Evolutionary conservation across 306 rosid species (phyloP).

Genomic region (Rubus idaeus): DNA sequence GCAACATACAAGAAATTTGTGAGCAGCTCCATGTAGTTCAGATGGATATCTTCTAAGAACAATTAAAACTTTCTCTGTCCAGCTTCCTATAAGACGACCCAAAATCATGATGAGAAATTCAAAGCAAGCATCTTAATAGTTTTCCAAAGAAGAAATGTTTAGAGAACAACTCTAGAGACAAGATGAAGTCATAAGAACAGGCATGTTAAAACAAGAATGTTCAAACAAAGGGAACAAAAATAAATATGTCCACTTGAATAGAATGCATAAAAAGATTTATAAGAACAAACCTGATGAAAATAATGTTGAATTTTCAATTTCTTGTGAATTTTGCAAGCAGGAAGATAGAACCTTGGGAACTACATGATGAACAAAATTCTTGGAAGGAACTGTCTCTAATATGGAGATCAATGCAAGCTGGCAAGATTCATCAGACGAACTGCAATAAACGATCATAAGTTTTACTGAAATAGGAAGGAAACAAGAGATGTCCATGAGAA

Average conservation of each 20-base stretch:
- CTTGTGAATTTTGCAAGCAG: slow-evolving; percentile 59
- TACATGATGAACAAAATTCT: slow-evolving; percentile 48
- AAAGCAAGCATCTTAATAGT: not conserved
- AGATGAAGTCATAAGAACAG: not conserved
- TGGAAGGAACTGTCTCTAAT: slow-evolving; percentile 59
- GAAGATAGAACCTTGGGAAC: slow-evolving; percentile 57
- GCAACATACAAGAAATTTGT: slow-evolving; percentile 60
- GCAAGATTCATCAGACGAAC: slow-evolving; percentile 61
- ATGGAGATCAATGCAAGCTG: slow-evolving; percentile 62
- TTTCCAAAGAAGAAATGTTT: not conserved
- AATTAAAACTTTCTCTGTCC: slow-evolving; percentile 65
- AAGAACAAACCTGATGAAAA: slow-evolving; percentile 43
- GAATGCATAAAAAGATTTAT: not conserved
- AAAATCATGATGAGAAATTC: slow-evolving; percentile 25
- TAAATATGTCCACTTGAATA: not conserved
- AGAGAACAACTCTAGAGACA: not conserved
- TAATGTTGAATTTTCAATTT: slow-evolving; percentile 39
- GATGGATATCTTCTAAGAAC: slow-evolving; percentile 70
- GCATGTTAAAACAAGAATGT: not conserved
- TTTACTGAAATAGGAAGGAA: slow-evolving; percentile 15
- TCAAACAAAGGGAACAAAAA: not conserved
- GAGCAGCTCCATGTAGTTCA: slow-evolving; percentile 68
- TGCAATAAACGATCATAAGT: slow-evolving; percentile 44
- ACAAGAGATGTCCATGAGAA: slow-evolving; percentile 12
- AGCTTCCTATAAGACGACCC: slow-evolving; percentile 48